Evolutionary conservation across 768 basidiomycete species (phyloP), one percentile per base, ranked within the genome.

Genomic region (Podaxis mareebaensis): DNA sequence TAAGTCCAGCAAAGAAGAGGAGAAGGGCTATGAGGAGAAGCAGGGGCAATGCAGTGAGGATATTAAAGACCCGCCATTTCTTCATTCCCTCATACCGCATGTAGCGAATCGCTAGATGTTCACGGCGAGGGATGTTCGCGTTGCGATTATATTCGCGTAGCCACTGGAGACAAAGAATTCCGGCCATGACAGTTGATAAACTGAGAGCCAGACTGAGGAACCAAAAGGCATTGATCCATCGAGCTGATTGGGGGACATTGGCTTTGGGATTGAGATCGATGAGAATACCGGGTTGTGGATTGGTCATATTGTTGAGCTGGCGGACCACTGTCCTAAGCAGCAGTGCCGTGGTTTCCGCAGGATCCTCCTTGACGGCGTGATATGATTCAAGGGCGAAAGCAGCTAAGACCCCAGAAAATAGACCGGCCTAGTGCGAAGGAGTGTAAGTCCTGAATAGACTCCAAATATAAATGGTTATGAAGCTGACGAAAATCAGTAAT

Each of bases 331-430:
- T 48, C 13, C 46, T 48, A 5, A 63, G 62, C 3, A 71, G 58
- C 15, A 64, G 26, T 2, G 64, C 60, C 36, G 66, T 53, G 11
- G 48, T 39, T 30, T 64, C 64, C 38, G 66, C 60, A 4, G 70
- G 66, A 56, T 71, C 65, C 39, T 67, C 61, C 39, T 69, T 63
- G 7, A 74, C 66, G 63, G 64, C 63, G 7, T 65, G 56, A 51
- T 67, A 71, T 0, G 70, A 69, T 40, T 70, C 68, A 15, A 72
- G 61, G 26, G 67, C 65, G 51, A 74, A 74, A 1, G 68, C 67
- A 10, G 69, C 69, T 12, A 72, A 68, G 28, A 68, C 66, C 26
- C 65, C 71, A 4, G 71, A 69, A 54, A 72, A 72, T 20, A 72
- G 64, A 28, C 68, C 70, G n/a, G 70, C 70, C 71, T 72, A 24